These are phyloP conservation scores for Cucurbita moschata DNA, from an alignment of 306 rosid species.

Conservation along the genomic window DNA sequence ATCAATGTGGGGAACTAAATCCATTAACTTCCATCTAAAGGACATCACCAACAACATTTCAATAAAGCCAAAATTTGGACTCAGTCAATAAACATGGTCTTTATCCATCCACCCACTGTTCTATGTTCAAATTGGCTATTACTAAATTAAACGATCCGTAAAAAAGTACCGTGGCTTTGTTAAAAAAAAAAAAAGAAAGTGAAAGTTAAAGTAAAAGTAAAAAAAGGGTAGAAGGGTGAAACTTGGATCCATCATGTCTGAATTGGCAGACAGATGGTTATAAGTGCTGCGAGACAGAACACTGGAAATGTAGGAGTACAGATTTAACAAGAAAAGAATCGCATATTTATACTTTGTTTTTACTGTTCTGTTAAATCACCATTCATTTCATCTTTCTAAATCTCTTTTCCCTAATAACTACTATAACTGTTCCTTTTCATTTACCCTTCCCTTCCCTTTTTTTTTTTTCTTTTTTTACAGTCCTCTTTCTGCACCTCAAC, in stretches of 20 bases:
- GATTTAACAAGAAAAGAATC: neutral
- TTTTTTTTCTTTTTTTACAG: neutral
- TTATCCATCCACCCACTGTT: too few relatives aligned
- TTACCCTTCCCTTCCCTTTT: neutral
- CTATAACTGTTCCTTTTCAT: neutral
- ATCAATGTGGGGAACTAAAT: slow-evolving; percentile 7
- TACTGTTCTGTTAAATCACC: neutral
- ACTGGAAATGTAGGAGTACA: slow-evolving; percentile 18
- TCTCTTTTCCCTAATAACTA: neutral
- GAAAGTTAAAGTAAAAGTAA: neutral
- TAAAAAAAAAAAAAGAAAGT: neutral
- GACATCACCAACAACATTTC: neutral
- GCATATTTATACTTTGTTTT: neutral
- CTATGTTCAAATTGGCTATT: too few relatives aligned
- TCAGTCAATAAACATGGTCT: neutral
- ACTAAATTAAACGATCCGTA: too few relatives aligned
- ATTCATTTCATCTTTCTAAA: neutral
- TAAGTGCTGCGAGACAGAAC: slow-evolving; percentile 23
- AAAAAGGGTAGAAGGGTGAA: neutral
- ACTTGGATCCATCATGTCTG: slow-evolving; percentile 42
- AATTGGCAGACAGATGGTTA: slow-evolving; percentile 31
- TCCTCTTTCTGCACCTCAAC: slow-evolving; percentile 1
- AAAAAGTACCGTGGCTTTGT: neutral
- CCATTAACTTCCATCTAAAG: neutral
- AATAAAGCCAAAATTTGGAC: neutral